phyloP scores from a whole-genome alignment of 805 yeast species.

The Ogataea paraovalis region DNA sequence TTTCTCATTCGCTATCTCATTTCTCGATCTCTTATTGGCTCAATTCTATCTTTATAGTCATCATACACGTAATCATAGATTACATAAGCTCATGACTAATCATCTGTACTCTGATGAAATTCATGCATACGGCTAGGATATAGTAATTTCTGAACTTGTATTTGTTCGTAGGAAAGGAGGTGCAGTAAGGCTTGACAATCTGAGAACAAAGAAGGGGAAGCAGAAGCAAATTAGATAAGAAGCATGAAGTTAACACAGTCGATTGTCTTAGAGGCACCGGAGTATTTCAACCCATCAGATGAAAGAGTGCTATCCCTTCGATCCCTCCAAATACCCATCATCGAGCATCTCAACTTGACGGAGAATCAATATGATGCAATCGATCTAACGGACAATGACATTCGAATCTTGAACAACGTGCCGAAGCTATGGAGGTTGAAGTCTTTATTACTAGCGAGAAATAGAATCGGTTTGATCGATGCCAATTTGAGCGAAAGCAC shows the following conservation, averaged over 20 bases:
- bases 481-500: constrained; percentile 31
- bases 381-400: constrained; percentile 73
- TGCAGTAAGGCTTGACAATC: too few relatives aligned
- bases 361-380: constrained; percentile 48
- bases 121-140: too few relatives aligned
- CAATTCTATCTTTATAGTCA: too few relatives aligned
- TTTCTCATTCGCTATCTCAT: too few relatives aligned
- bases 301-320: constrained; percentile 41
- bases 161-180: too few relatives aligned
- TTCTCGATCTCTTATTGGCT: too few relatives aligned
- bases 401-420: constrained; percentile 49
- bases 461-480: constrained; percentile 46
- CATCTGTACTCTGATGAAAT: too few relatives aligned
- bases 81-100: too few relatives aligned
- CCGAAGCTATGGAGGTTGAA: constrained; percentile 42
- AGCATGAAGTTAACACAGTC: constrained; percentile 60
- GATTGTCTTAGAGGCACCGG: constrained; percentile 44
- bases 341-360: constrained; percentile 41
- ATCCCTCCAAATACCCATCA: constrained; percentile 35
- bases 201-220: too few relatives aligned
- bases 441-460: constrained; percentile 59
- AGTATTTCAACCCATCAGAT: constrained; percentile 44
- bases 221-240: too few relatives aligned
- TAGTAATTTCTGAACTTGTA: too few relatives aligned
- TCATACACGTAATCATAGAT: too few relatives aligned